phyloP scores from a whole-genome alignment of 441 rosid species.

The Capsella rubella region DNA sequence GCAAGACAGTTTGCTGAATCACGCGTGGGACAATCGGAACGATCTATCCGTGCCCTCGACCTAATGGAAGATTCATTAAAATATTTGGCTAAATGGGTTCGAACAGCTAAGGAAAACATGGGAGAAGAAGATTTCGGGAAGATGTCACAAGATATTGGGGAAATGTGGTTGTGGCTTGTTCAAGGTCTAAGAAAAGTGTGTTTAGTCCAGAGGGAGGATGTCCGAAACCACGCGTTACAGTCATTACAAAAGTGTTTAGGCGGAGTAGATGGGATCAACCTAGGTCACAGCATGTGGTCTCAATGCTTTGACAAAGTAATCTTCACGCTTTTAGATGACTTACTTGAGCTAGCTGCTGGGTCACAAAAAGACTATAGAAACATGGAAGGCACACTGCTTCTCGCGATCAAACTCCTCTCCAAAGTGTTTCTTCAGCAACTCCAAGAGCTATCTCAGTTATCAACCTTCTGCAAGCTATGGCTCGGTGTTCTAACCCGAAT shows the following conservation, averaged over 20 bases:
- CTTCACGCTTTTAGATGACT: slow-evolving; percentile 87
- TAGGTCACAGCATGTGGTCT: slow-evolving; percentile 71
- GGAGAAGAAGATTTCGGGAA: slow-evolving; percentile 70
- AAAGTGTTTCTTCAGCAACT: slow-evolving; percentile 77
- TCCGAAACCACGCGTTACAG: slow-evolving; percentile 87
- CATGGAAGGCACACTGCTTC: slow-evolving; percentile 85
- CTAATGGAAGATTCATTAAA: slow-evolving; percentile 87
- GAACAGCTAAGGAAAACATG: slow-evolving; percentile 66
- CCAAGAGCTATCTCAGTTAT: slow-evolving; percentile 64
- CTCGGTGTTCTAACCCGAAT: slow-evolving; percentile 81
- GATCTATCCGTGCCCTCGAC: slow-evolving; percentile 78
- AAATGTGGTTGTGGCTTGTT: slow-evolving; percentile 94
- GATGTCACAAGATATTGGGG: slow-evolving; percentile 78
- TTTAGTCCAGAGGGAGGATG: slow-evolving; percentile 94
- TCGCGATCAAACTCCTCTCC: slow-evolving; percentile 73
- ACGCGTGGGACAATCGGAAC: slow-evolving; percentile 87
- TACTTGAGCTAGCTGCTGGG: slow-evolving; percentile 82
- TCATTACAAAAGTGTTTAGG: slow-evolving; percentile 83
- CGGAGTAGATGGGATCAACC: slow-evolving; percentile 65
- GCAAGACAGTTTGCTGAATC: slow-evolving; percentile 98
- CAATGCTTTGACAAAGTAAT: slow-evolving; percentile 87
- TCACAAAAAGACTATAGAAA: slow-evolving; percentile 85
- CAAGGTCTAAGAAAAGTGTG: slow-evolving; percentile 92
- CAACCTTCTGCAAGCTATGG: slow-evolving; percentile 92
- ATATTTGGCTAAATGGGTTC: slow-evolving; percentile 74